These are phyloP conservation scores for Boletus edulis DNA, from an alignment of 768 basidiomycete species.

Conservation along the genomic window DNA sequence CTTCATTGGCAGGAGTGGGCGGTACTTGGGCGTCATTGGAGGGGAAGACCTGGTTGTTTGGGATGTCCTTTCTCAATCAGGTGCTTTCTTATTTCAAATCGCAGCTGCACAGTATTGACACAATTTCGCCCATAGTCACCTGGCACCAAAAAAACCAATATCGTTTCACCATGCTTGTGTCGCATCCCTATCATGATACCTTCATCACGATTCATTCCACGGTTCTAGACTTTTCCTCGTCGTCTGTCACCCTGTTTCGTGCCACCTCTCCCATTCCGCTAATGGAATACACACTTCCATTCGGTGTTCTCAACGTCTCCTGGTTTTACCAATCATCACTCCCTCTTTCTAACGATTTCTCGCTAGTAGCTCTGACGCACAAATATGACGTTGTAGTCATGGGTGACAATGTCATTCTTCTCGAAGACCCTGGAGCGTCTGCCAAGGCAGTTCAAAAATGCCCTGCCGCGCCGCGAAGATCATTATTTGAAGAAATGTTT, in stretches of 20 bases:
- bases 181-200: conserved; percentile 54
- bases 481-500: conserved; percentile 90
- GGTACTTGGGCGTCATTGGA: conserved; percentile 61
- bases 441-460: conserved; percentile 36
- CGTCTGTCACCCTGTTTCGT: conserved; percentile 49
- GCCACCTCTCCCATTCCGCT: conserved; percentile 43
- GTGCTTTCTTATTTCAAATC: conserved; percentile 36
- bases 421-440: conserved; percentile 42
- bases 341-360: conserved; percentile 39
- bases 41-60: conserved; percentile 56
- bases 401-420: conserved; percentile 52
- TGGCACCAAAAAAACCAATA: conserved; percentile 50
- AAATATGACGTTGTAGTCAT: conserved; percentile 65
- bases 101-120: neutral
- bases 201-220: conserved; percentile 56
- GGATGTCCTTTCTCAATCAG: conserved; percentile 63
- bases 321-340: conserved; percentile 38
- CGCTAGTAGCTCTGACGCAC: conserved; percentile 67
- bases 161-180: conserved; percentile 44
- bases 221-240: conserved; percentile 30
- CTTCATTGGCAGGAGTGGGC: conserved; percentile 72
- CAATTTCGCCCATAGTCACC: conserved; percentile 42
- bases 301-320: conserved; percentile 53
- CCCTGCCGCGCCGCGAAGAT: conserved; percentile 39
- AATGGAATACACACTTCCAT: conserved; percentile 52